phyloP scores from a whole-genome alignment of 768 basidiomycete species.

The Candolleomyces aberdarensis region DNA sequence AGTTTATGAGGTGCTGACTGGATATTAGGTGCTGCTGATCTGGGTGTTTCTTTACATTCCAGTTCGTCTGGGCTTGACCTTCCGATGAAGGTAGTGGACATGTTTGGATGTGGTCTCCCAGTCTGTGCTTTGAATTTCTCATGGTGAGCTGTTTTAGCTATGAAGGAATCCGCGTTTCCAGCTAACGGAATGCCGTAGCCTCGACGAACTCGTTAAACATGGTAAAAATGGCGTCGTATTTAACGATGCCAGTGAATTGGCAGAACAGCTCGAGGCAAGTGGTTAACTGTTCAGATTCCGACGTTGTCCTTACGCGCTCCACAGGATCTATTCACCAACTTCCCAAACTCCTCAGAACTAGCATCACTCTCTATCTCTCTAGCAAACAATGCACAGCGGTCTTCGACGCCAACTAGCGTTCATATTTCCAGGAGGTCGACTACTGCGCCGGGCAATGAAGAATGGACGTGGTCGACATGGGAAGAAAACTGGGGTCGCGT shows the following conservation, averaged over 20 bases:
- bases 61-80: conserved; percentile 90
- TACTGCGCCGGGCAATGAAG: conserved; percentile 11
- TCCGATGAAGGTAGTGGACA: conserved; percentile 99
- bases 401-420: conserved; percentile 17
- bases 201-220: conserved; percentile 83
- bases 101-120: conserved; percentile 96
- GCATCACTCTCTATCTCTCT: conserved; percentile 51
- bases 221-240: conserved; percentile 85
- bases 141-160: conserved; percentile 54
- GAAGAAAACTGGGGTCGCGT: conserved; percentile 78
- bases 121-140: conserved; percentile 87
- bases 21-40: conserved; percentile 77
- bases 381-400: conserved; percentile 22
- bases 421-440: conserved; percentile 14
- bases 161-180: neutral
- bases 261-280: conserved; percentile 66
- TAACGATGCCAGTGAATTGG: conserved; percentile 59
- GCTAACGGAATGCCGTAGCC: conserved; percentile 38
- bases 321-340: conserved; percentile 56
- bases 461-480: conserved; percentile 74
- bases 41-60: conserved; percentile 88
- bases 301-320: neutral
- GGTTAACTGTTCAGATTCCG: neutral
- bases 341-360: conserved; percentile 56
- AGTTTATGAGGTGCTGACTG: neutral